Evolutionary conservation across 192 early-diverging fungal genomes (phyloP).

Genomic region (Backusella psychrophila): DNA sequence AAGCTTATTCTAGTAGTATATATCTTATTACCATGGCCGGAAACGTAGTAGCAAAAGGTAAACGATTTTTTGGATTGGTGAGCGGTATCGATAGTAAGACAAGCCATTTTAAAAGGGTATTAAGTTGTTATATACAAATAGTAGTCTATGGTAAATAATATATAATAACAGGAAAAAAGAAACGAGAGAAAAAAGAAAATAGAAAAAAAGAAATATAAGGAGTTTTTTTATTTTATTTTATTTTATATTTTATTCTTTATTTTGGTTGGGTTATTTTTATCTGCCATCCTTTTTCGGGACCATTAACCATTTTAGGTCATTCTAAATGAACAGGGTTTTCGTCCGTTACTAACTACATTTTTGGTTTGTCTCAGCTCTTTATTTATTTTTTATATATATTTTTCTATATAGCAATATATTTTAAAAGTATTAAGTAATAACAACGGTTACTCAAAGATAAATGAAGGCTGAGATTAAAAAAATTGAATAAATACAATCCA

Average conservation of each 20-base stretch:
- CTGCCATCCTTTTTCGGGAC: background rate
- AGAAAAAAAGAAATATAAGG: background rate
- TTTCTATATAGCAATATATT: too few relatives aligned
- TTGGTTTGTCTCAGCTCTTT: background rate
- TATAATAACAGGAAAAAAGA: background rate
- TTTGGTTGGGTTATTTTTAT: background rate
- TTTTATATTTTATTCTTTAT: background rate
- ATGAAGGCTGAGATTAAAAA: too few relatives aligned
- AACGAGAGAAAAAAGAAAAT: background rate
- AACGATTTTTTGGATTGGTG: slow-evolving; percentile 25
- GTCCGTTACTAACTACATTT: background rate
- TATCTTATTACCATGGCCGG: slow-evolving; percentile 48
- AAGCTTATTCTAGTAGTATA: background rate
- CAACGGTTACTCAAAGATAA: too few relatives aligned
- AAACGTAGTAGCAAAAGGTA: slow-evolving; percentile 57
- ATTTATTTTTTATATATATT: background rate
- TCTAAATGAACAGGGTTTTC: background rate
- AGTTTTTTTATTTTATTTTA: background rate
- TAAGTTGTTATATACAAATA: background rate
- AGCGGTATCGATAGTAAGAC: slow-evolving; percentile 19
- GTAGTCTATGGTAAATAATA: background rate
- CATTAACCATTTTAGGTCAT: background rate
- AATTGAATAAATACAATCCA: background rate
- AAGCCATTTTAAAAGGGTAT: slow-evolving; percentile 11
- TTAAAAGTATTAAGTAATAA: too few relatives aligned